Conservation (phyloP, 805 yeast species). For the Suhomyces prunicola region DNA sequence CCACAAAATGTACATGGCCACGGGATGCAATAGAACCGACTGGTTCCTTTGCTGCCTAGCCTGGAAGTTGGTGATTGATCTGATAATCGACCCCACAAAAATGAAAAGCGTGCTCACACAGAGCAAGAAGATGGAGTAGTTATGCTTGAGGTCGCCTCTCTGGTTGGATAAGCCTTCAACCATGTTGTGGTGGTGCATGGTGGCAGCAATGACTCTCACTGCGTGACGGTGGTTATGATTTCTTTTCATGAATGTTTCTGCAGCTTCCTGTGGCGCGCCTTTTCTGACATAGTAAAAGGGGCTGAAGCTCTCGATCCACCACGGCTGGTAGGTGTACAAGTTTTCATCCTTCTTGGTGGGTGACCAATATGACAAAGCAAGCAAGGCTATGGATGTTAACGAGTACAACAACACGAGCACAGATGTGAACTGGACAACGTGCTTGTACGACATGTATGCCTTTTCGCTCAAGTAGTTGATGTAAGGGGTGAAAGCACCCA, state of each 20-base stretch:
- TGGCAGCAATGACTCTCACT: conserved; percentile 58
- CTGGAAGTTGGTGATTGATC: conserved; percentile 48
- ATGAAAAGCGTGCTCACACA: conserved; percentile 46
- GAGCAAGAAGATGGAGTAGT: conserved; percentile 47
- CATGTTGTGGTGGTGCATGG: conserved; percentile 38
- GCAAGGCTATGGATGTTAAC: conserved; percentile 47
- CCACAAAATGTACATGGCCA: conserved; percentile 64
- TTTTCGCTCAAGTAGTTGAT: conserved; percentile 47
- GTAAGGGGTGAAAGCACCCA: conserved; percentile 60
- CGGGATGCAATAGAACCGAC: conserved; percentile 34
- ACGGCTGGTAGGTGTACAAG: conserved; percentile 65
- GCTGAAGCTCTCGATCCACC: conserved; percentile 69
- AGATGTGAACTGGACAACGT: conserved; percentile 27
- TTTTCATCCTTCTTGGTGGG: conserved; percentile 50
- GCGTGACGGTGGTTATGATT: conserved; percentile 50
- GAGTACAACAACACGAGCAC: conserved; percentile 44
- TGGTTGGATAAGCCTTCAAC: conserved; percentile 39
- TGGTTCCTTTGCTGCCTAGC: conserved; percentile 18
- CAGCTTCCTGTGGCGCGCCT: conserved; percentile 50
- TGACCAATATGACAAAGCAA: conserved; percentile 51
- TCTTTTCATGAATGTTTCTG: conserved; percentile 42
- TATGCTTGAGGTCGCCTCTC: conserved; percentile 47
- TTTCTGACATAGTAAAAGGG: conserved; percentile 59
- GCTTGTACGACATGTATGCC: conserved; percentile 48
- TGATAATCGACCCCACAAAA: conserved; percentile 47